Evolutionary conservation across 352 stramenopile genomes (phyloP), one percentile per base, ranked within the genome.

Genomic region (Phytophthora europaea): DNA sequence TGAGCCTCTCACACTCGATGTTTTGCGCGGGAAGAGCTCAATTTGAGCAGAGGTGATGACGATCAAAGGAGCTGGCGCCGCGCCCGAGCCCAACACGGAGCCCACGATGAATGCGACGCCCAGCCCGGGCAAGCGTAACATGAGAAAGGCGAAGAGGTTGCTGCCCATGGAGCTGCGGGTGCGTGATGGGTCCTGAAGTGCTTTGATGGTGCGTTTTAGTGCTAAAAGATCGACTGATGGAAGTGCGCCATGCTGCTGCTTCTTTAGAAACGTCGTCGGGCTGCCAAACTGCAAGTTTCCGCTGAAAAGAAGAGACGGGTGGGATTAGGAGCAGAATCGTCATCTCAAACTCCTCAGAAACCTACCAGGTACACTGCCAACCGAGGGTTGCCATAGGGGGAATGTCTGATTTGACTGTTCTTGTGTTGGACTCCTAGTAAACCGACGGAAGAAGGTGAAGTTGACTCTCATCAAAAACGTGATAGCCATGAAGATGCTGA

Each of bases 141-240:
- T 57, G 52, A 74, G 60, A 34, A 91, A 89, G 73, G 16, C 43
- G 2, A 91, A 90, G 76, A 76, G 87, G 9, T 67, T 94, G 22
- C 72, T 94, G 47, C 87, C 87, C 1, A 94, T 85, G 81, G 87
- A 94, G 33, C 52, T 94, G 63, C 82, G 87, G 57, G 87, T 94
- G 31, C 51, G 87, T 83, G 15, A 45, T 28, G 26, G 26, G 8
- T 31, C 28, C 28, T 31, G 28, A 31, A 31, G 38, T 45, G 4
- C 70, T 53, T 54, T 31, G 48, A 13, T 26, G n/a, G 3, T 5
- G 15, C 45, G 52, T 23, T 57, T 57, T 20, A n/a, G 5, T 63
- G 65, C 56, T 64, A 40, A 51, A 72, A 69, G 34, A 56, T 64
- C 31, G 62, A 60, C 52, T 45, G 50, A 67, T 70, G 45, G 47